Conservation (phyloP, 2,329 filamentous ascomycete species). For the Neofusicoccum ribis region DNA sequence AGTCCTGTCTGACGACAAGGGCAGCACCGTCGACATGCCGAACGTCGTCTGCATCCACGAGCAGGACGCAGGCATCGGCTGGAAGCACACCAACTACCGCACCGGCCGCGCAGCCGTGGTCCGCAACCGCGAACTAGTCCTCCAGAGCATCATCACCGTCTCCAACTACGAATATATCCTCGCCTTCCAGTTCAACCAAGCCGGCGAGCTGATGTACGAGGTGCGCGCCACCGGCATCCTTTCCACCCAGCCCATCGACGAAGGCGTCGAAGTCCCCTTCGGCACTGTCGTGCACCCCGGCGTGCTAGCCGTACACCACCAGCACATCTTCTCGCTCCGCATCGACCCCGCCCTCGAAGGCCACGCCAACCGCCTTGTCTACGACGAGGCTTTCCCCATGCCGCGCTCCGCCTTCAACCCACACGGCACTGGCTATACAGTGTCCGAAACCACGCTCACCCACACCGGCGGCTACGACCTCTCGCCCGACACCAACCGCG, state of each 20-base stretch:
- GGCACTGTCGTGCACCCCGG: constrained; percentile 70
- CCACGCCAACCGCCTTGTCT: constrained; percentile 46
- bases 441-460: constrained; percentile 49
- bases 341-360: constrained; percentile 52
- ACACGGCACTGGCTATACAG: constrained; percentile 53
- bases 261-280: constrained; percentile 63
- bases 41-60: constrained; percentile 71
- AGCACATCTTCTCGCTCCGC: constrained; percentile 68
- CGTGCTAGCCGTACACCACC: constrained; percentile 69
- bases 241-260: constrained; percentile 66
- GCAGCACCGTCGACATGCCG: constrained; percentile 59
- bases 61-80: constrained; percentile 67
- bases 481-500: constrained; percentile 45
- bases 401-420: constrained; percentile 58
- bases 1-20: constrained; percentile 60
- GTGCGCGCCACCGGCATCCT: constrained; percentile 69
- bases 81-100: constrained; percentile 73
- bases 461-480: constrained; percentile 54
- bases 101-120: constrained; percentile 64
- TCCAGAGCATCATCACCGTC: constrained; percentile 71
- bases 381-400: constrained; percentile 60
- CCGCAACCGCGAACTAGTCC: constrained; percentile 64
- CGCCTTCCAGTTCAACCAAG: constrained; percentile 71
- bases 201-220: constrained; percentile 66
- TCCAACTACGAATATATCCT: constrained; percentile 75